These are phyloP conservation scores for Solanum hybrid DNA, from an alignment of 305 asterid species.

Conservation along the genomic window DNA sequence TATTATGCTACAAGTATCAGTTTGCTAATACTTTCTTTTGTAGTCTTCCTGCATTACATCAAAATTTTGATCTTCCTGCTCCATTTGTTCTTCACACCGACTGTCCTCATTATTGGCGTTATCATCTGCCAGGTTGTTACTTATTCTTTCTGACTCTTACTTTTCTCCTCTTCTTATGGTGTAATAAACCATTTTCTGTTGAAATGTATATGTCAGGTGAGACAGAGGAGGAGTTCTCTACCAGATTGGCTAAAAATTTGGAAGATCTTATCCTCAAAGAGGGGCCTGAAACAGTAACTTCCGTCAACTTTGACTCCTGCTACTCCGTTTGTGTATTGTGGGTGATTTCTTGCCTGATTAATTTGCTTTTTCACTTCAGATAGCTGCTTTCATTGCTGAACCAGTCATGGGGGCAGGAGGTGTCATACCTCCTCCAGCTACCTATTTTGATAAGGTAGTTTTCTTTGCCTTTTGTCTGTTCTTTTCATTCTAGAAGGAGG, in stretches of 20 bases:
- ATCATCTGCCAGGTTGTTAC: constrained; percentile 67
- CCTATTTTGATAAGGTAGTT: constrained; percentile 77
- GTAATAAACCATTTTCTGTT: not conserved
- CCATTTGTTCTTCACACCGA: constrained; percentile 81
- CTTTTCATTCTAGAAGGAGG: not conserved
- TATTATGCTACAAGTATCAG: not conserved
- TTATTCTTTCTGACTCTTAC: not conserved
- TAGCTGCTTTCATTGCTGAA: constrained; percentile 93
- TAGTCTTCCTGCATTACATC: constrained; percentile 87
- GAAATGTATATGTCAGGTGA: constrained; percentile 45
- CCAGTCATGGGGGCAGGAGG: constrained; percentile 99
- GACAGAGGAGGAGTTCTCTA: constrained; percentile 86
- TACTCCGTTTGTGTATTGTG: not conserved
- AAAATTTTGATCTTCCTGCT: constrained; percentile 80
- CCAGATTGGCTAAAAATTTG: constrained; percentile 81
- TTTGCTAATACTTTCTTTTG: not conserved
- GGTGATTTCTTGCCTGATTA: constrained; percentile 1
- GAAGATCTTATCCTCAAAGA: constrained; percentile 89
- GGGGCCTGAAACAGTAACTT: constrained; percentile 81
- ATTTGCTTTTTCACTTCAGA: constrained; percentile 29
- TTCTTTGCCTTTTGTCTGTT: not conserved
- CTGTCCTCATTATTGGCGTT: constrained; percentile 97
- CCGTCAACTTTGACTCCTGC: constrained; percentile 2
- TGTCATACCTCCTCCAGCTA: constrained; percentile 84
- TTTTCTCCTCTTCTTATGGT: not conserved